Evolutionary conservation across 1,139 yeast species (phyloP), one percentile per base, ranked within the genome.

Genomic region (Scheffersomyces insectosa): DNA sequence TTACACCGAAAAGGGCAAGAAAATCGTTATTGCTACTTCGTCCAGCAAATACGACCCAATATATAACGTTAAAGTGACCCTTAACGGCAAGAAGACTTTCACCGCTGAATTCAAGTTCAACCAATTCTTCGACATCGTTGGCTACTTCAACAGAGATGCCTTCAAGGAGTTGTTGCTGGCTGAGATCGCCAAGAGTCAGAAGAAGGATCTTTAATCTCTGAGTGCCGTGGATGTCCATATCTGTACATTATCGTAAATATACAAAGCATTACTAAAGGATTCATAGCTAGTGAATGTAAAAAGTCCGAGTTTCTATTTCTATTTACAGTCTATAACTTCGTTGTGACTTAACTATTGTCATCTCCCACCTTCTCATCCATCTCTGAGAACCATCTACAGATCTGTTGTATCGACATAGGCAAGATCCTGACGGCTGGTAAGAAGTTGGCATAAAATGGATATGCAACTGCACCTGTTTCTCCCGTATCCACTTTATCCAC

Each of bases 371-470:
- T 68, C 5, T 62, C 55, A 48, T 83, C 88, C 78, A 83, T 80
- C 12, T 72, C 72, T 33, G 84, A 75, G 38, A 77, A 68, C 63
- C 69, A 60, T 45, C 93, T 65, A 33, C 77, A 68, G 14, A 66
- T 48, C 27, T 68, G 68, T 45, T 75, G 79, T 3, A 83, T 9
- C 11, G 59, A 44, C 47, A 68, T 68, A 0, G 95, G 95, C 44
- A 85, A 49, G 7, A 71, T 55, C 55, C 79, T 73, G 41, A 85
- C 56, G 0, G 74, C 36, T 1, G 87, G 83, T 23, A 84, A 67
- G 43, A 82, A 71, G 38, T 79, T 70, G 1, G 86, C 80, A 57
- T 86, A 86, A 3, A 82, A 57, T 0, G 95, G 93, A 36, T 62
- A 70, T 41, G 78, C 68, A 29, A 85, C 50, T 1, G 69, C 69